Base-by-base conservation (phyloP, 768 basidiomycete species). In the Tylopilus balloui region DNA sequence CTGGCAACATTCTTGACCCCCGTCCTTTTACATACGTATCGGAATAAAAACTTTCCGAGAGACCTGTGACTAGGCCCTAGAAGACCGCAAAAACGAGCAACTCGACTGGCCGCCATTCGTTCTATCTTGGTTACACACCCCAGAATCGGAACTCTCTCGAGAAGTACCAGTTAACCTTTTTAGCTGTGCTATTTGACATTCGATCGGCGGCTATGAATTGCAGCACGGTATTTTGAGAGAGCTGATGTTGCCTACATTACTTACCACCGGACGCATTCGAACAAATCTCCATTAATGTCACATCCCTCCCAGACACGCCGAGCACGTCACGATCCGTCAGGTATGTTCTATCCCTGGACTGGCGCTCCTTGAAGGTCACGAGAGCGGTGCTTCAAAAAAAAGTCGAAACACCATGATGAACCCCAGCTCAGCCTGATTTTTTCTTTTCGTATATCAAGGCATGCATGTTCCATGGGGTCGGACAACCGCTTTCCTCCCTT, bases 271-370 rank as follows among this genome's bases (percentile, higher is more conserved):
- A 51, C 20, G 49, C 20, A 57, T 56, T 59, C 51, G 37, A 41
- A 4, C 19, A 43, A 54, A 62, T 62, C 49, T 53, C 53, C 27
- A 6, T 39, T 52, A 42, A 42, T 40, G 52, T 47, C n/a, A 35
- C 17, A 8, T 29, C 17, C 34, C 59, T 48, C 38, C 23, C 68
- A 73, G 72, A 71, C 71, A 63, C 73, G n/a, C n/a, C n/a, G 71
- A 65, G 59, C 66, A 65, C 72, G 69, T 74, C 73, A 72, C 74
- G 66, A 76, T 75, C 73, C 63, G 73, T 75, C 66, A 68, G 71
- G 73, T 52, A 58, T 54, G 31, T 51, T 71, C 60, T 74, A 73
- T 72, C 74, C 76, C 73, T 75, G 70, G 68, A 70, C 66, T 70
- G 62, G 71, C 69, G 35, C 44, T 64, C 71, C 69, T 73, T 71